Evolutionary conservation across 768 basidiomycete species (phyloP).

Genomic region (Tricholoma saponaceum): DNA sequence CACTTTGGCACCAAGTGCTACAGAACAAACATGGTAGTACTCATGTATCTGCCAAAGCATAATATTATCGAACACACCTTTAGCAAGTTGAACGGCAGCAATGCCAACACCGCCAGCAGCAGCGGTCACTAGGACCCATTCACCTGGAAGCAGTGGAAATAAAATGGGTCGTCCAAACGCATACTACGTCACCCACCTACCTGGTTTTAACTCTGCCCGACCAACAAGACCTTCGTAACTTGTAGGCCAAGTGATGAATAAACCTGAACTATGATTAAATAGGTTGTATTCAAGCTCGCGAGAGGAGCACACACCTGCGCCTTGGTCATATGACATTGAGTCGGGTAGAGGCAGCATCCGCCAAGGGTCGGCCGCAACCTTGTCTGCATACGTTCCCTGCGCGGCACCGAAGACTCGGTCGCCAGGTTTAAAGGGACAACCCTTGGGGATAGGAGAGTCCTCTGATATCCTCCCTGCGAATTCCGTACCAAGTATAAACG

Average conservation of each 20-base stretch:
- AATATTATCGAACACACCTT: conserved; percentile 49
- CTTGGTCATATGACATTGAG: conserved; percentile 77
- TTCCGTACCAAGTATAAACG: conserved; percentile 83
- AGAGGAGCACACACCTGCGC: conserved; percentile 52
- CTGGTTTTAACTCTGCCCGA: conserved; percentile 74
- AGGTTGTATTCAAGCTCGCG: background rate
- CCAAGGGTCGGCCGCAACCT: conserved; percentile 50
- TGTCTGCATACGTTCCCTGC: conserved; percentile 81
- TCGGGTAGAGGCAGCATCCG: conserved; percentile 66
- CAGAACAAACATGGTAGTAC: background rate
- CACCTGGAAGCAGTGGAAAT: conserved; percentile 43
- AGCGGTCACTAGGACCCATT: conserved; percentile 91
- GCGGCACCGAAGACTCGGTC: conserved; percentile 84
- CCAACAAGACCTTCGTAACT: conserved; percentile 90
- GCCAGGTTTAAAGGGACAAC: conserved; percentile 75
- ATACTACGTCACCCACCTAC: conserved; percentile 38
- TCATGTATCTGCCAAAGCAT: background rate
- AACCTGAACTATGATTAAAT: conserved; percentile 36
- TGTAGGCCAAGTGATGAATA: conserved; percentile 90
- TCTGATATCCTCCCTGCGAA: conserved; percentile 75
- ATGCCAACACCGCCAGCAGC: conserved; percentile 97
- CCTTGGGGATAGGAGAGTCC: conserved; percentile 72
- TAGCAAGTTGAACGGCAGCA: conserved; percentile 88
- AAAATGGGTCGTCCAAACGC: background rate
- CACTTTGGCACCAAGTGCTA: conserved; percentile 87